Evolutionary conservation across 2,329 filamentous ascomycete genomes (phyloP), one percentile per base, ranked within the genome.

Genomic region (Emergomyces pasteurianus): DNA sequence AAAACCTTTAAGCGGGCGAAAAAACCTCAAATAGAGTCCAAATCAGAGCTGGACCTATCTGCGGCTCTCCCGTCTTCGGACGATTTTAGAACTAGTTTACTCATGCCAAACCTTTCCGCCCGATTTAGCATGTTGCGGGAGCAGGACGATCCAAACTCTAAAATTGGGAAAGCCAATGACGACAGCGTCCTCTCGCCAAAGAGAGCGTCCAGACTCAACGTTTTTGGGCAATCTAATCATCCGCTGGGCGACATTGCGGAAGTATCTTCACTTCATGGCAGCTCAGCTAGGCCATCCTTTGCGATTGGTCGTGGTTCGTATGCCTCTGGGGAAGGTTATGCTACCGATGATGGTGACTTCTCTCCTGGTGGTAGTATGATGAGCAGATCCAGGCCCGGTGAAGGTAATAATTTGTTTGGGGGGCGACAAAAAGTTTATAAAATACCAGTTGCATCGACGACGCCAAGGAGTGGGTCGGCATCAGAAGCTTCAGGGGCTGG

Each of bases 91-190:
- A 99, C 94, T 3, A 97, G 94, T 79, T 78, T 99, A 62, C 80
- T 99, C 64, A 95, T 99, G 92, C 92, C 90, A 0, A 92, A 92
- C 49, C 81, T 99, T 4, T 97, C 92, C 0, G 90, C 92, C 14
- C 86, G 94, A 7, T 99, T 99, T 73, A 97, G 92, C 67, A 97
- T 97, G 92, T 79, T 97, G 38, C 82, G 90, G 68, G 92, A 96
- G 74, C 92, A 96, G 72, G 92, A 96, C 72, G 91, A 96, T 69
- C 92, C 92, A 0, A 87, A 80, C 64, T 92, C 90, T 1, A 88
- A 91, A 72, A 82, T 96, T 38, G 92, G 92, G 61, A 96, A 97
- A 74, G 92, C 92, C 18, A 94, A 89, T 73, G 92, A 97, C 71
- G 92, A 96, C 74, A 96, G 92, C 66, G 92, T 97, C 2, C 77